A percentile compares a stretch with the other conserved stretches of the same genome.
Evolutionary conservation across 768 basidiomycete genomes (phyloP).

Genomic region (Suillus tomentosus): DNA sequence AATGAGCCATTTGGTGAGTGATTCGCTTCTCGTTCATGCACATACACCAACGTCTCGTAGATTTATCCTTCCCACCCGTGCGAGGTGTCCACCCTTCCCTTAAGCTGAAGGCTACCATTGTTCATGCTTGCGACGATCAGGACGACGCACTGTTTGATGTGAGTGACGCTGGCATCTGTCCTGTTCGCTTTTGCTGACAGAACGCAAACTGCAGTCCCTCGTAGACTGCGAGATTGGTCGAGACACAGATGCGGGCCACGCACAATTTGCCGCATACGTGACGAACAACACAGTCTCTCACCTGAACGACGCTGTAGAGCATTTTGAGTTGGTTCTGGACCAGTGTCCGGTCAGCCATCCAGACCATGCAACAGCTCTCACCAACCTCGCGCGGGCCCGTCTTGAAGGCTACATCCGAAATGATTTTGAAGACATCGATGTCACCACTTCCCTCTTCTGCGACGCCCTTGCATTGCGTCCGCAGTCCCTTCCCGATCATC

Average conservation of each 20-base stretch:
- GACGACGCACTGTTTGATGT: not conserved
- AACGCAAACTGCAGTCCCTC: not conserved
- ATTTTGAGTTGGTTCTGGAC: not conserved
- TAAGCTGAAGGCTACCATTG: not conserved
- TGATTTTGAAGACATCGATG: not conserved
- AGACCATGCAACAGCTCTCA: not conserved
- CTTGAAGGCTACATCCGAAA: not conserved
- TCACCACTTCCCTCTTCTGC: not conserved
- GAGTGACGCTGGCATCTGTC: not conserved
- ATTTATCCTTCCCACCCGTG: too few species aligned
- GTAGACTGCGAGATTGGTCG: not conserved
- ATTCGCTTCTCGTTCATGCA: too few species aligned
- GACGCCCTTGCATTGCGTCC: not conserved
- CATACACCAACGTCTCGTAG: too few species aligned
- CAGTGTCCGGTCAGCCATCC: not conserved
- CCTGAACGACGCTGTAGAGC: not conserved
- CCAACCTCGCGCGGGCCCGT: not conserved
- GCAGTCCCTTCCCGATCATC: too few species aligned
- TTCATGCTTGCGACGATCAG: not conserved
- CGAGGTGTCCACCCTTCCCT: not conserved
- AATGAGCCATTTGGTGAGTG: too few species aligned
- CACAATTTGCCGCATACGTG: not conserved
- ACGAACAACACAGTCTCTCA: not conserved
- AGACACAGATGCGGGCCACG: not conserved
- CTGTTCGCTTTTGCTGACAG: not conserved